Base-by-base conservation (phyloP, 805 yeast genomes). In the Clavispora asparagi region DNA sequence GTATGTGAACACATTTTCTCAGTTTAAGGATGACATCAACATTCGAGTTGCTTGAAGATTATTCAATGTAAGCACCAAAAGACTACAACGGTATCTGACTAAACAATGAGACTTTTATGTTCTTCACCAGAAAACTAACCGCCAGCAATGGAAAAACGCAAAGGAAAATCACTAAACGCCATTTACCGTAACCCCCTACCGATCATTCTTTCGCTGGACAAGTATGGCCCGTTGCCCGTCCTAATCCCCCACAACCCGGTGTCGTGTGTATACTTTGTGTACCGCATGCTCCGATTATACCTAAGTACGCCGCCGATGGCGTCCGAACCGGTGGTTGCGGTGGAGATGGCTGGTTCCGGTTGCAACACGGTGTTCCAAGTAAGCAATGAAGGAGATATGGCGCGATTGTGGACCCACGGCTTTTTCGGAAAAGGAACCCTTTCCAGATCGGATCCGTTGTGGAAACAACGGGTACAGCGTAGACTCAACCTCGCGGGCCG, bases 11-110 rank as follows among this genome's bases (percentile, higher is more conserved):
- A 43, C 25, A 13, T 19, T 13, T 36, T 11, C 38, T 36, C 38
- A 49, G 53, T 52, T 53, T 50, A 52, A 47, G 43, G 51, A 51
- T 61, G 65, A 61, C 50, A 61, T 36, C 45, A 46, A 27, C 47
- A 46, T 48, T 48, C 53, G 62, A 59, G 61, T 54, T 54, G 60
- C 64, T 56, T 55, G 63, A 61, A 58, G 64, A 53, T 50, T 47
- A 44, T 38, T 64, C 80, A 57, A 61, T 82, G 87, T 80, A 79
- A 76, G 86, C 56, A 82, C 76, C 84, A 77, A 79, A 79, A 83
- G 95, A 87, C 96, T 87, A 87, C 95, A 87, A 87, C 95, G 95
- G 95, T 87, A 87, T 87, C 95, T 87, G 95, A 85, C 39, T 56
- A 36, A 44, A 33, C 37, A 41, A 49, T 45, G 46, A 48, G 17